Conservation (phyloP, 2,329 filamentous ascomycete genomes). For the Pseudogymnoascus sp. region DNA sequence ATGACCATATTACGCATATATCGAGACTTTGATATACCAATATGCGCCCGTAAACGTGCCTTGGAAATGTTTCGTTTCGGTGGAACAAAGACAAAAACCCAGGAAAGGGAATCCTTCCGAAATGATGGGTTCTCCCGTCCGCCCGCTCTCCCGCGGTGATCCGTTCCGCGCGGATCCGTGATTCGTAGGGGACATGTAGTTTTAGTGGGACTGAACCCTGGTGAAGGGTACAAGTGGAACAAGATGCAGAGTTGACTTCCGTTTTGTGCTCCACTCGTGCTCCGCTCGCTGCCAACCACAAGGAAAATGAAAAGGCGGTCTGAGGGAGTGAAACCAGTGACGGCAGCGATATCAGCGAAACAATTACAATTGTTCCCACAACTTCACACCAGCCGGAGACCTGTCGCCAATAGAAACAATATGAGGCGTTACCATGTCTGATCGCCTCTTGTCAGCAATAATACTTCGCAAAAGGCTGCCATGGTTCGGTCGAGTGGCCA, state of each 20-base stretch:
- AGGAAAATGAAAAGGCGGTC: slow-evolving; percentile 9
- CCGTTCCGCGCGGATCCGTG: slow-evolving; percentile 11
- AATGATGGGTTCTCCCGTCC: slow-evolving; percentile 10
- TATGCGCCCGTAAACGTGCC: slow-evolving; percentile 1
- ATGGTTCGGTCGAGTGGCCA: neutral
- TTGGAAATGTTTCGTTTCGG: slow-evolving; percentile 4
- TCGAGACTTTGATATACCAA: neutral
- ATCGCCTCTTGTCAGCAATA: slow-evolving; percentile 5
- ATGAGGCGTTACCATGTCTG: neutral
- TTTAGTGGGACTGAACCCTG: slow-evolving; percentile 8
- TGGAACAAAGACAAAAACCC: neutral
- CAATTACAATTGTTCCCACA: neutral
- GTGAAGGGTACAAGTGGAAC: neutral
- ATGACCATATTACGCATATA: neutral
- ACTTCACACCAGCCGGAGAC: neutral
- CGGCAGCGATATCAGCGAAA: neutral
- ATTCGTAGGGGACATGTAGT: slow-evolving; percentile 6
- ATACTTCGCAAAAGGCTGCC: neutral
- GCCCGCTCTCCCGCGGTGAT: slow-evolving; percentile 8
- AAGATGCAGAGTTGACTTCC: neutral
- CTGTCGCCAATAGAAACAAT: slow-evolving; percentile 2
- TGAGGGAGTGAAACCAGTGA: slow-evolving; percentile 1
- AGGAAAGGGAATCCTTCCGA: neutral
- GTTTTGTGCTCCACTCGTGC: neutral
- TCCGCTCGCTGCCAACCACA: slow-evolving; percentile 7